Evolutionary conservation across 169 alveolate species (phyloP).

Genomic region (Cytauxzoon felis): DNA sequence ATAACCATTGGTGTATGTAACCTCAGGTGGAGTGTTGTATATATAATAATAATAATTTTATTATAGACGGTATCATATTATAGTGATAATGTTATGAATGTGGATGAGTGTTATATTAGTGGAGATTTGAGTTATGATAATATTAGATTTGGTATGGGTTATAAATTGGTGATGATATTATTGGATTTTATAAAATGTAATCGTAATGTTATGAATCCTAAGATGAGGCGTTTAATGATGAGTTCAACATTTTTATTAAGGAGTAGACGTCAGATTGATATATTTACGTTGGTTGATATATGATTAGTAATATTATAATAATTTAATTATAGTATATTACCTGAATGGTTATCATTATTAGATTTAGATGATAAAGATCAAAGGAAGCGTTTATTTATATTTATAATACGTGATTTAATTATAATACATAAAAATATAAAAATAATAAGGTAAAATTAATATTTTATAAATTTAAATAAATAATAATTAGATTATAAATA

Average conservation of each 20-base stretch:
- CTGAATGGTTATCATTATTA: slow-evolving; percentile 47
- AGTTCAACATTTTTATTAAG: slow-evolving; percentile 47
- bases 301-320: not conserved
- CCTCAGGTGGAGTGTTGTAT: no score
- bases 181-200: slow-evolving; percentile 28
- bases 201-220: slow-evolving; percentile 35
- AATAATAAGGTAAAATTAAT: slow-evolving; percentile 15
- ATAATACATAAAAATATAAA: slow-evolving; percentile 5
- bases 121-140: not conserved
- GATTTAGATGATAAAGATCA: slow-evolving; percentile 49
- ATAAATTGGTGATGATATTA: slow-evolving; percentile 28
- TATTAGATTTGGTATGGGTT: not conserved
- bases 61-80: not conserved
- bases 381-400: slow-evolving; percentile 33
- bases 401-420: slow-evolving; percentile 34
- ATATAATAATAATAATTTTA: not conserved
- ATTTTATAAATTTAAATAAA: not conserved
- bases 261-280: slow-evolving; percentile 36
- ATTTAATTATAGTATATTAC: slow-evolving; percentile 8
- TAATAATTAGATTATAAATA: not conserved
- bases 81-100: not conserved
- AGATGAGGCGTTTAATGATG: slow-evolving; percentile 27
- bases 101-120: not conserved
- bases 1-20: no score
- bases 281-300: slow-evolving; percentile 16